A percentile compares a stretch with the other conserved stretches of the same genome.
Evolutionary conservation across 768 basidiomycete species (phyloP).

Genomic region (Collybiopsis confluens): DNA sequence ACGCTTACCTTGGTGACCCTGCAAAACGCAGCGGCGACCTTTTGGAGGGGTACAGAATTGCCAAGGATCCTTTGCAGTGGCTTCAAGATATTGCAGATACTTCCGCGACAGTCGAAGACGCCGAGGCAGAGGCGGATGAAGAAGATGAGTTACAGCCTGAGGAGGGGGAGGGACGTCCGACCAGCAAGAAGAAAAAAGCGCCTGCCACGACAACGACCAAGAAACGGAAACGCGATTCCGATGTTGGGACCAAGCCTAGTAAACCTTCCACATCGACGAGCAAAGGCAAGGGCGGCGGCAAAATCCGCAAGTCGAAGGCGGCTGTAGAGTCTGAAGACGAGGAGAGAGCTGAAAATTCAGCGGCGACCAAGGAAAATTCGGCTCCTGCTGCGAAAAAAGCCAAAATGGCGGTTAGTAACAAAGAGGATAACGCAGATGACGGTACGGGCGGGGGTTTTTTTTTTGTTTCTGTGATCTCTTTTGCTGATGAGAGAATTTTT

Average conservation of each 20-base stretch:
- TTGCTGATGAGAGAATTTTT: background rate
- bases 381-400: slow-evolving; percentile 65
- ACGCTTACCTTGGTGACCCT: slow-evolving; percentile 74
- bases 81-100: slow-evolving; percentile 27
- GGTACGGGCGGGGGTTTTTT: slow-evolving; percentile 35
- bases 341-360: slow-evolving; percentile 58
- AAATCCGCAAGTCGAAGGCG: slow-evolving; percentile 16
- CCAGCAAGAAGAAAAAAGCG: slow-evolving; percentile 16
- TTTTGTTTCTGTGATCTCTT: slow-evolving; percentile 1
- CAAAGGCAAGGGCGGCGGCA: slow-evolving; percentile 36
- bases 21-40: slow-evolving; percentile 72
- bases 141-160: slow-evolving; percentile 47
- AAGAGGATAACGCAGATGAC: slow-evolving; percentile 62
- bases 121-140: slow-evolving; percentile 42
- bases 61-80: slow-evolving; percentile 61
- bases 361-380: slow-evolving; percentile 49
- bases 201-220: slow-evolving; percentile 18
- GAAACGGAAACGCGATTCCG: slow-evolving; percentile 62
- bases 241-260: slow-evolving; percentile 30
- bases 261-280: slow-evolving; percentile 17
- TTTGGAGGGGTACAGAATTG: slow-evolving; percentile 69
- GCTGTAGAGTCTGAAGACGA: slow-evolving; percentile 26
- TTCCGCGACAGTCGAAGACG: slow-evolving; percentile 29
- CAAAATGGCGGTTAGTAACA: slow-evolving; percentile 39
- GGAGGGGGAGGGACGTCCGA: slow-evolving; percentile 15